phyloP scores from a whole-genome alignment of 768 basidiomycete genomes.

The Tulasnella sp. region DNA sequence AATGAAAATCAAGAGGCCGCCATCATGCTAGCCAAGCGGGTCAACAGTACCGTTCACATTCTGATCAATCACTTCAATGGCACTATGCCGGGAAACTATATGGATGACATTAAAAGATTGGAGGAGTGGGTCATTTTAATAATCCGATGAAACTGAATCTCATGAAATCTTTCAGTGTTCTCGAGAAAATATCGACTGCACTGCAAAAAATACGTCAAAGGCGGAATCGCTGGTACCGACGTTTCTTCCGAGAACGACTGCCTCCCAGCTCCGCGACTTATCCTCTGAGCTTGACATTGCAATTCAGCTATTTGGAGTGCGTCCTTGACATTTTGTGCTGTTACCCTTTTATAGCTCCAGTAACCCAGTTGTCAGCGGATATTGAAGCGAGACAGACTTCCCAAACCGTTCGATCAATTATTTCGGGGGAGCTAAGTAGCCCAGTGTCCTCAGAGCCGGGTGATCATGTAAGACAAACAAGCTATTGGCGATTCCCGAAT shows the following conservation, averaged over 20 bases:
- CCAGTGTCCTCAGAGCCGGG: no score
- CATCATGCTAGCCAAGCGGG: neutral
- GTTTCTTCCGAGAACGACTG: neutral
- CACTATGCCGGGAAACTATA: neutral
- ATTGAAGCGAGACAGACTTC: no score
- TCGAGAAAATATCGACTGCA: neutral
- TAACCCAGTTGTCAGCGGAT: no score
- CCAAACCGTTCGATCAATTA: no score
- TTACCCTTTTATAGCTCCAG: no score
- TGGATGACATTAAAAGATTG: neutral
- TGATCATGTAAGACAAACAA: neutral
- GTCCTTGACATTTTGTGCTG: neutral
- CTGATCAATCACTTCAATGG: neutral
- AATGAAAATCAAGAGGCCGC: neutral
- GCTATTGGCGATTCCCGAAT: no score
- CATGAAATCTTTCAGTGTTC: neutral
- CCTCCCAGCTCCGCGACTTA: neutral
- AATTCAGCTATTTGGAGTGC: neutral
- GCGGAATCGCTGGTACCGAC: no score
- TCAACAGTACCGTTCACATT: neutral
- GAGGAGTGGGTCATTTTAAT: neutral
- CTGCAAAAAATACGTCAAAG: neutral
- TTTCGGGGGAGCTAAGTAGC: no score
- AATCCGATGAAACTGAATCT: neutral
- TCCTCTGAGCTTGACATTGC: neutral